These are phyloP conservation scores for Macaranga tanarius DNA, from an alignment of 441 rosid genomes.

Conservation along the genomic window DNA sequence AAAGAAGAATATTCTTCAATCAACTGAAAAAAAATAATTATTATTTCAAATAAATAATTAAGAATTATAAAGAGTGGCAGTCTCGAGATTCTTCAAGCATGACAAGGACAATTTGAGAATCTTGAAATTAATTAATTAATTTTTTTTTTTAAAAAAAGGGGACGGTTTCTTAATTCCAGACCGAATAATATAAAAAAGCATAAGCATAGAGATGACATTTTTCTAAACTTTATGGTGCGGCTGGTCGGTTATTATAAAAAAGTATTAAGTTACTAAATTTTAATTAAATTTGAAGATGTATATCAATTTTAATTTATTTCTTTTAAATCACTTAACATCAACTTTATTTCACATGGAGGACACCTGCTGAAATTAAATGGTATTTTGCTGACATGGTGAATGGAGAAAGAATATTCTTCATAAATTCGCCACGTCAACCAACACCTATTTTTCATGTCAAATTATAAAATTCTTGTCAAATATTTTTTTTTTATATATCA, in stretches of 20 bases:
- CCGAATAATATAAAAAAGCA: constrained; percentile 35
- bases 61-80: constrained; percentile 25
- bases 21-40: background rate
- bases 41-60: background rate
- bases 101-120: constrained; percentile 28
- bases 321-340: too few species aligned
- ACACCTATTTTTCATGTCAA: too few species aligned
- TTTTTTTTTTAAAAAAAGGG: background rate
- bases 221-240: constrained; percentile 3
- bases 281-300: too few species aligned
- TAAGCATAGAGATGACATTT: background rate
- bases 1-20: constrained; percentile 30
- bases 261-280: too few species aligned
- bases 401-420: too few species aligned
- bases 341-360: too few species aligned
- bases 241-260: constrained; percentile 29
- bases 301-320: too few species aligned
- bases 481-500: too few species aligned
- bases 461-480: too few species aligned
- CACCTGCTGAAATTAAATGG: too few species aligned
- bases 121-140: background rate
- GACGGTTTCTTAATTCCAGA: constrained; percentile 62
- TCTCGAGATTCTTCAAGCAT: constrained; percentile 26
- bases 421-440: too few species aligned
- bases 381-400: too few species aligned